These are phyloP conservation scores for Candida easanensis DNA, from an alignment of 805 yeast genomes.

Conservation along the genomic window DNA sequence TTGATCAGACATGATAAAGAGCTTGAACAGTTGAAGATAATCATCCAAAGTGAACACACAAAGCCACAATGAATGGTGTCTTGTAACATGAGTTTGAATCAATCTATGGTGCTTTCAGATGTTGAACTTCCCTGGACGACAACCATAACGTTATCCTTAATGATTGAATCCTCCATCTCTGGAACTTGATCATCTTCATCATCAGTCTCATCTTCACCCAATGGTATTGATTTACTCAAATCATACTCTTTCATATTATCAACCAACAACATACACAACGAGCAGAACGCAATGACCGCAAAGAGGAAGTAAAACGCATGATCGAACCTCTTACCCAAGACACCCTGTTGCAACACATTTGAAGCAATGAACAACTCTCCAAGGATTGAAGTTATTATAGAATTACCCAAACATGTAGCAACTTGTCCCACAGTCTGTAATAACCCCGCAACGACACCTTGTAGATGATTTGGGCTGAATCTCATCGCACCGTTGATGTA, in stretches of 20 bases:
- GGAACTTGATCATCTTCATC: no score
- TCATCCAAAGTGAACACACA: background rate
- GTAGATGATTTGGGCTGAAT: conserved; percentile 35
- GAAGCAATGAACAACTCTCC: background rate
- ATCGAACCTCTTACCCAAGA: background rate
- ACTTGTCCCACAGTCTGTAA: conserved; percentile 35
- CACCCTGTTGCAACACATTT: background rate
- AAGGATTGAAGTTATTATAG: conserved; percentile 1
- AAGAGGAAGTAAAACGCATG: conserved; percentile 1
- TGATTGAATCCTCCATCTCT: no score
- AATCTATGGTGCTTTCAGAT: no score
- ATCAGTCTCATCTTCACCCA: no score
- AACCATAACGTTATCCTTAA: no score
- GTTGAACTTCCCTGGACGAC: no score
- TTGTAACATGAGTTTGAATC: no score
- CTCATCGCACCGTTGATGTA: conserved; percentile 32
- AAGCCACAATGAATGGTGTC: no score
- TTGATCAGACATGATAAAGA: conserved; percentile 1
- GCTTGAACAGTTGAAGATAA: background rate
- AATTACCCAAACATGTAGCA: conserved; percentile 16
- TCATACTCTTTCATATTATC: no score
- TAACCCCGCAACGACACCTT: conserved; percentile 39
- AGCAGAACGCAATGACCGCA: no score
- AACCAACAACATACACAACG: no score
- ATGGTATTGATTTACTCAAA: no score